phyloP scores from a whole-genome alignment of 2,329 filamentous ascomycete genomes.

The Ophiostoma perfectum region DNA sequence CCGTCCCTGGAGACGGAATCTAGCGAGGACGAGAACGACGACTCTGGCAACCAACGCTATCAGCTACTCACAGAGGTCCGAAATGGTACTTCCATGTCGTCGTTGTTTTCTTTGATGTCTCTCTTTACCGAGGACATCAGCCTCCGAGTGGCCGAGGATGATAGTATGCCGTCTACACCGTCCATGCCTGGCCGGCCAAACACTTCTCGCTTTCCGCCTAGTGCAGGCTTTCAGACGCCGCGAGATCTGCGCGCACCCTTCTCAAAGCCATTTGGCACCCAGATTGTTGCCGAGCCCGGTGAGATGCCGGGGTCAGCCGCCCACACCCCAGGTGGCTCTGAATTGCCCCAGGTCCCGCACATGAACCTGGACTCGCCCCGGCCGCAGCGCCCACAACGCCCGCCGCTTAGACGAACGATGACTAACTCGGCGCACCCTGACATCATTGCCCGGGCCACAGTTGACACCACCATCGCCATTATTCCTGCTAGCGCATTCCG shows the following conservation, averaged over 20 bases:
- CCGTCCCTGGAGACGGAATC: constrained; percentile 36
- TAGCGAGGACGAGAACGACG: constrained; percentile 51
- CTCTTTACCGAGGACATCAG: constrained; percentile 94
- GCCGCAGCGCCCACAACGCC: constrained; percentile 36
- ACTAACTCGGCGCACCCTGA: constrained; percentile 87
- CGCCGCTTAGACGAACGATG: constrained; percentile 41
- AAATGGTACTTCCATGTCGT: constrained; percentile 97
- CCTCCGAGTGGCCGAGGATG: constrained; percentile 65
- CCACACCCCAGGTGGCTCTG: constrained; percentile 29
- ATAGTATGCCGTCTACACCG: constrained; percentile 35
- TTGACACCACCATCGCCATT: constrained; percentile 96
- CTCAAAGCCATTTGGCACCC: constrained; percentile 33
- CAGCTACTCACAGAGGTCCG: constrained; percentile 95
- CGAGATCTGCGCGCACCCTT: constrained; percentile 36
- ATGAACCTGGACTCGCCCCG: constrained; percentile 58
- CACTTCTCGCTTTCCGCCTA: constrained; percentile 30
- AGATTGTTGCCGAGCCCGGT: constrained; percentile 28
- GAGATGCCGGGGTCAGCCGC: constrained; percentile 21
- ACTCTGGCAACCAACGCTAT: constrained; percentile 69
- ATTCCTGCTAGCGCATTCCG: constrained; percentile 96
- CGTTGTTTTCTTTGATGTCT: constrained; percentile 92
- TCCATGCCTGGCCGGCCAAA: constrained; percentile 30
- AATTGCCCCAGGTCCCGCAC: constrained; percentile 62
- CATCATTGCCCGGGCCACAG: constrained; percentile 90
- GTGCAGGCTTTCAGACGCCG: constrained; percentile 32